Evolutionary conservation across 805 yeast species (phyloP), one percentile per base, ranked within the genome.

Genomic region (Millerozyma acaciae): DNA sequence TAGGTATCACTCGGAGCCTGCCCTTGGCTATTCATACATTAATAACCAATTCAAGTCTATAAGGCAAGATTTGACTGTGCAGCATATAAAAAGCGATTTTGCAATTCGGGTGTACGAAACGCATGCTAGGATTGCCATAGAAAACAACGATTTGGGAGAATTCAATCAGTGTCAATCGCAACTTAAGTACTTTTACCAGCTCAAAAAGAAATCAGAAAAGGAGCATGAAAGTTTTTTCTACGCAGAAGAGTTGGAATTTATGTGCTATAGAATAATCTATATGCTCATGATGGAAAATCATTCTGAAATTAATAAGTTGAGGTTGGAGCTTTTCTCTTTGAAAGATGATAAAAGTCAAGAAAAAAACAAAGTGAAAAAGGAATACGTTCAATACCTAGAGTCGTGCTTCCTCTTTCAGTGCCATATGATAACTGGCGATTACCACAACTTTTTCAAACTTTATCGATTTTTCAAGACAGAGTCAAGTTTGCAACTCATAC

Each of bases 101-200:
- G 76, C 96, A 0, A 75, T 87, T 5, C 51, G 62, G 34, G 95
- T 87, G 0, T 90, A 93, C 56, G 93, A 87, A 56, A 72, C 79
- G 3, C 95, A 90, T 57, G 93, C 93, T 4, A 75, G 88, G 30
- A 65, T 89, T n/a, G 95, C 97, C 0, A 70, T 90, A 23, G 83
- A 79, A 45, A 80, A 83, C 50, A 71, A 75, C 25, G 98, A 90
- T 56, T 60, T 90, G 42, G 97, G 97, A 7, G 97, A 93, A 56
- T 88, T 84, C 55, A 93, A 93, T 61, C 97, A 90, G 55, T 93
- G 97, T 54, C 95, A 84, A 56, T 77, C 94, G 10, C 86, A 87
- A 47, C 60, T 93, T 32, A 75, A 75, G 42, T 65, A 72, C 28
- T 62, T 89, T 16, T 89, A 82, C 50, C 73, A 65, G 17, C 39